phyloP scores from a whole-genome alignment of 2,329 filamentous ascomycete species.

The Neofusicoccum parvum region DNA sequence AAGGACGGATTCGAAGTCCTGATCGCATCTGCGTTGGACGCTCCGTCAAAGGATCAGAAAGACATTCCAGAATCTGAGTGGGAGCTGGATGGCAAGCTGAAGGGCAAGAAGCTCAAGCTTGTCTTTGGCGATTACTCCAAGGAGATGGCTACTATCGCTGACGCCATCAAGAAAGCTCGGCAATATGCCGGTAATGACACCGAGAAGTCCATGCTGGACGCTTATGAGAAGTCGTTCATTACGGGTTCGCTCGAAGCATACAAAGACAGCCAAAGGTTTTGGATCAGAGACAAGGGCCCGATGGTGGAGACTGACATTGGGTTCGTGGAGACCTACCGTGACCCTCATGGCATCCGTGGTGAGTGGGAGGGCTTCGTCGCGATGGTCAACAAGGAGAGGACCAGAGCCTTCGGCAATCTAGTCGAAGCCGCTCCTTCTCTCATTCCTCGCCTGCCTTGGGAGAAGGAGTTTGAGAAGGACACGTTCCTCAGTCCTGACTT shows the following conservation, averaged over 20 bases:
- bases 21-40: slow-evolving; percentile 49
- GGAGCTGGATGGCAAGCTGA: slow-evolving; percentile 44
- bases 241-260: slow-evolving; percentile 54
- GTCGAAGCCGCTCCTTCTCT: slow-evolving; percentile 79
- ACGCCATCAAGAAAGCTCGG: slow-evolving; percentile 49
- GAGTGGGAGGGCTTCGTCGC: slow-evolving; percentile 58
- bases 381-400: slow-evolving; percentile 87
- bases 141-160: slow-evolving; percentile 51
- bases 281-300: slow-evolving; percentile 57
- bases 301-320: slow-evolving; percentile 57
- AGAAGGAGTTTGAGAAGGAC: slow-evolving; percentile 89
- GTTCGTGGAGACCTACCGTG: slow-evolving; percentile 59
- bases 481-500: slow-evolving; percentile 95
- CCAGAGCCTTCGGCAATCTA: slow-evolving; percentile 80
- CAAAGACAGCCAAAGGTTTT: slow-evolving; percentile 54
- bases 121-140: slow-evolving; percentile 50
- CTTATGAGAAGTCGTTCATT: slow-evolving; percentile 53
- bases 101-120: slow-evolving; percentile 50
- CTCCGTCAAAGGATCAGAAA: slow-evolving; percentile 42
- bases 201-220: slow-evolving; percentile 47
- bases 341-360: slow-evolving; percentile 56
- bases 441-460: slow-evolving; percentile 90
- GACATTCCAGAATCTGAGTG: slow-evolving; percentile 50
- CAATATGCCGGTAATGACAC: slow-evolving; percentile 51
- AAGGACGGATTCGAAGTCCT: slow-evolving; percentile 49